Evolutionary conservation across 164 flowering plant species (phyloP).

Genomic region (Nymphaea thermarum): DNA sequence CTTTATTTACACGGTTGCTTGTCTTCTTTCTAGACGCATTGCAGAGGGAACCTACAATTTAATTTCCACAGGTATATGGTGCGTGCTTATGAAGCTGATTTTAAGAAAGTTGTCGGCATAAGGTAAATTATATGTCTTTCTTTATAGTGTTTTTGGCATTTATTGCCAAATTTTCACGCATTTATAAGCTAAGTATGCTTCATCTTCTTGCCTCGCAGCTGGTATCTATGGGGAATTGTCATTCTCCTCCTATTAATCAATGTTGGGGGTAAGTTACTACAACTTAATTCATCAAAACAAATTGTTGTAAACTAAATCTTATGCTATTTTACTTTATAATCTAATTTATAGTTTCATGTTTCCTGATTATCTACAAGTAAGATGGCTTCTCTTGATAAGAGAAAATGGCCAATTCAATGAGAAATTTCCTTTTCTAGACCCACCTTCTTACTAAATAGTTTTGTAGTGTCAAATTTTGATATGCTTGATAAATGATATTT

Average conservation of each 20-base stretch:
- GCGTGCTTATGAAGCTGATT: slow-evolving; percentile 54
- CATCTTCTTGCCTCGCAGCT: slow-evolving; percentile 21
- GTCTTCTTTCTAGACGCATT: slow-evolving; percentile 35
- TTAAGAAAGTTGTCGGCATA: slow-evolving; percentile 63
- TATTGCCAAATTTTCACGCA: not conserved
- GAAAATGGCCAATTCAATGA: no score
- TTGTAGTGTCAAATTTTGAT: no score
- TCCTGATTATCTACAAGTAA: no score
- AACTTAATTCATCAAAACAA: no score
- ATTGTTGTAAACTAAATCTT: no score
- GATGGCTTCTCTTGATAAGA: no score
- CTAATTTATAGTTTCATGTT: no score
- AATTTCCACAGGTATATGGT: slow-evolving; percentile 73
- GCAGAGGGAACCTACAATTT: slow-evolving; percentile 30
- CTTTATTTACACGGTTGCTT: no score
- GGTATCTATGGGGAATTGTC: slow-evolving; percentile 79
- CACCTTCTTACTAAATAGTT: no score
- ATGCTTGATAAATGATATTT: not conserved
- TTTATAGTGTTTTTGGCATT: slow-evolving; percentile 2
- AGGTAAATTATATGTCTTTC: slow-evolving; percentile 31
- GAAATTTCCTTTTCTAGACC: no score
- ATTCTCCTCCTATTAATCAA: slow-evolving; percentile 74
- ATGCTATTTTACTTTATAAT: no score
- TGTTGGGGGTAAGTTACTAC: slow-evolving; percentile 40
- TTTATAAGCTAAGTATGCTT: not conserved